Conservation (phyloP, 2,329 filamentous ascomycete species). For the Neonectria faginata region DNA sequence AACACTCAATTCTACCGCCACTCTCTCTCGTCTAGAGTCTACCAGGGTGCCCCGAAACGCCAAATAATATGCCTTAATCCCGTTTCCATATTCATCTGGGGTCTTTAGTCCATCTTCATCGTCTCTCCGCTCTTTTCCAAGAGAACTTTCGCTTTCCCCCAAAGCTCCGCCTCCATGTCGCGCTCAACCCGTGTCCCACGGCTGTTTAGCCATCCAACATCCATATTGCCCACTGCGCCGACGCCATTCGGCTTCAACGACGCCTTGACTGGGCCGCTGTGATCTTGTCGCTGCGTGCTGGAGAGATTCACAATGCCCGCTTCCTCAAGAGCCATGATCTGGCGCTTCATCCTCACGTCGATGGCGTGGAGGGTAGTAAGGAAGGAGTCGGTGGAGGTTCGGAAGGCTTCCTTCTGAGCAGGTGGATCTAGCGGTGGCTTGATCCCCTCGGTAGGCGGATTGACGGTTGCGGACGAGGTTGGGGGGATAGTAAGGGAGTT, state of each 20-base stretch:
- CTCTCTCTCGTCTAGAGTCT: not conserved
- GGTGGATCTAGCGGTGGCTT: slow-evolving; percentile 54
- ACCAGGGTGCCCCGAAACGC: slow-evolving; percentile 8
- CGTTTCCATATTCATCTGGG: too few relatives aligned
- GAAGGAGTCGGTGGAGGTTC: slow-evolving; percentile 73
- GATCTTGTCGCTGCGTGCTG: slow-evolving; percentile 49
- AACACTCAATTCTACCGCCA: not conserved
- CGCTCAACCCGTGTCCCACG: slow-evolving; percentile 83
- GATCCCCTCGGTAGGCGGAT: slow-evolving; percentile 29
- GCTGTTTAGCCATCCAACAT: slow-evolving; percentile 91
- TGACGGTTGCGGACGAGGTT: slow-evolving; percentile 27
- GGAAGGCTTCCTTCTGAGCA: slow-evolving; percentile 67
- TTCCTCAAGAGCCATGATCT: slow-evolving; percentile 83
- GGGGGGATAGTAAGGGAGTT: slow-evolving; percentile 56
- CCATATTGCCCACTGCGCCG: slow-evolving; percentile 71
- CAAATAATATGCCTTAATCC: not conserved
- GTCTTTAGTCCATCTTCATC: slow-evolving; percentile 22
- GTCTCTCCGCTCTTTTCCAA: slow-evolving; percentile 50
- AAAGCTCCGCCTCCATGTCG: slow-evolving; percentile 86
- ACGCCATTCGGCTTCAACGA: slow-evolving; percentile 66
- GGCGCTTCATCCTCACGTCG: slow-evolving; percentile 75
- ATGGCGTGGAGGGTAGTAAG: slow-evolving; percentile 79
- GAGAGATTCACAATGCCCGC: slow-evolving; percentile 75
- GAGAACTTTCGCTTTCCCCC: slow-evolving; percentile 61
- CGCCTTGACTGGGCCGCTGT: slow-evolving; percentile 53